A percentile compares a stretch with the other conserved stretches of the same genome.
Conservation (phyloP, 495 filamentous ascomycete species). For the Pyrenula aspistea region DNA sequence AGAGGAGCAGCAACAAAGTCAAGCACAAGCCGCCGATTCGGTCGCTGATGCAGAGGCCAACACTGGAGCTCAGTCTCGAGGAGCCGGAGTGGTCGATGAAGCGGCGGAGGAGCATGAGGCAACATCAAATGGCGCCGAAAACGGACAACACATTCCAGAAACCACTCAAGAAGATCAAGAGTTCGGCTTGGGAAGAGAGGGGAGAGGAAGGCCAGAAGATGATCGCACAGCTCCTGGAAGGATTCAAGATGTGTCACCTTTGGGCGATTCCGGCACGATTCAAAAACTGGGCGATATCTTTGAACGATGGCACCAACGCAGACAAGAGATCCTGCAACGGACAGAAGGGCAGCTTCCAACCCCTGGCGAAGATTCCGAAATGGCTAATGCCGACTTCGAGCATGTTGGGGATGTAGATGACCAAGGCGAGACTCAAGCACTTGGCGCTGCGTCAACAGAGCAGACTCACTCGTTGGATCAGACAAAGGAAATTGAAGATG, state of each 20-base stretch:
- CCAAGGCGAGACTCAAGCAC: conserved; percentile 72
- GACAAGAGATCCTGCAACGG: conserved; percentile 62
- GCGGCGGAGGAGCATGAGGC: conserved; percentile 24
- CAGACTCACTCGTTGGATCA: conserved; percentile 74
- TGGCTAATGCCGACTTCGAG: conserved; percentile 69
- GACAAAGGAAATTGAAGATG: conserved; percentile 63
- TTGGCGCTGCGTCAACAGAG: conserved; percentile 80
- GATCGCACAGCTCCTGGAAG: conserved; percentile 24
- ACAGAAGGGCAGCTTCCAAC: conserved; percentile 28
- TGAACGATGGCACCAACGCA: conserved; percentile 83
- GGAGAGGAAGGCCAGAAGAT: background rate
- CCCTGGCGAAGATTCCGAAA: conserved; percentile 38
- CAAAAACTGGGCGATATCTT: conserved; percentile 87
- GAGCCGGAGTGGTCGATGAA: conserved; percentile 39
- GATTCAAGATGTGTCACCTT: conserved; percentile 28
- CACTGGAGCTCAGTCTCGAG: conserved; percentile 16
- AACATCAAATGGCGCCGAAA: conserved; percentile 30
- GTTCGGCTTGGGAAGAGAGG: too few species aligned
- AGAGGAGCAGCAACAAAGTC: conserved; percentile 5
- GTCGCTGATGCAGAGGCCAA: background rate
- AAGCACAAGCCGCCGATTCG: background rate
- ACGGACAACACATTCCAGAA: conserved; percentile 28
- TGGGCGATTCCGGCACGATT: conserved; percentile 47
- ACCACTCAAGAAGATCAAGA: conserved; percentile 39
- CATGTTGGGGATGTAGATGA: conserved; percentile 77